Evolutionary conservation across 2,329 filamentous ascomycete genomes (phyloP).

Genomic region (Penicillium hesseltinei): DNA sequence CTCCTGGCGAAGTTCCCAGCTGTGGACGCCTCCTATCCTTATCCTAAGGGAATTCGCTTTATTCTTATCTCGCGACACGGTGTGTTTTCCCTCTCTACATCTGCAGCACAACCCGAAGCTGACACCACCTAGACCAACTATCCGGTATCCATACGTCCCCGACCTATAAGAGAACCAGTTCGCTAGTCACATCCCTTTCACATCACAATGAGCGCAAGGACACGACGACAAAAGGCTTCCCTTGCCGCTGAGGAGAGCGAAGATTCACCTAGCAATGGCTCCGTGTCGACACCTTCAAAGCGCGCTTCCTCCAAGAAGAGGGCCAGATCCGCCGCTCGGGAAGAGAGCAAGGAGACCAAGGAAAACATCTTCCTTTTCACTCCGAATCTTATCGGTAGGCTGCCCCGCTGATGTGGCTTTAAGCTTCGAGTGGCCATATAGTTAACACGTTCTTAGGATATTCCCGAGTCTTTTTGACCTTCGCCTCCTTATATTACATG

Average conservation of each 20-base stretch:
- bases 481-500: slow-evolving; percentile 98
- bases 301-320: slow-evolving; percentile 29
- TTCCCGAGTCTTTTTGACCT: slow-evolving; percentile 72
- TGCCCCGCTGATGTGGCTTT: neutral
- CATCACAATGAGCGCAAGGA: slow-evolving; percentile 38
- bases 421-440: no score
- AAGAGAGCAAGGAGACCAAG: slow-evolving; percentile 52
- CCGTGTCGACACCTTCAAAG: slow-evolving; percentile 31
- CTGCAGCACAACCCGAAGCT: neutral
- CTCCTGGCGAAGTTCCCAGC: neutral
- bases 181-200: neutral
- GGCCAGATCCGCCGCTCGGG: slow-evolving; percentile 22
- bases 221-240: slow-evolving; percentile 41
- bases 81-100: neutral
- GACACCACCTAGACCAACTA: neutral
- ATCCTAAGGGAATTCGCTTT: neutral
- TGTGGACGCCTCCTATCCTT: slow-evolving; percentile 2
- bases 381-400: slow-evolving; percentile 75
- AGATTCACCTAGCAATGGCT: slow-evolving; percentile 31
- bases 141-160: neutral
- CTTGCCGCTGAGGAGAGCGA: slow-evolving; percentile 35
- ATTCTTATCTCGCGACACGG: slow-evolving; percentile 5
- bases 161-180: neutral
- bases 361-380: slow-evolving; percentile 83
- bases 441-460: slow-evolving; percentile 57